Evolutionary conservation across 805 yeast species (phyloP).

Genomic region (Candida parachauliodes): DNA sequence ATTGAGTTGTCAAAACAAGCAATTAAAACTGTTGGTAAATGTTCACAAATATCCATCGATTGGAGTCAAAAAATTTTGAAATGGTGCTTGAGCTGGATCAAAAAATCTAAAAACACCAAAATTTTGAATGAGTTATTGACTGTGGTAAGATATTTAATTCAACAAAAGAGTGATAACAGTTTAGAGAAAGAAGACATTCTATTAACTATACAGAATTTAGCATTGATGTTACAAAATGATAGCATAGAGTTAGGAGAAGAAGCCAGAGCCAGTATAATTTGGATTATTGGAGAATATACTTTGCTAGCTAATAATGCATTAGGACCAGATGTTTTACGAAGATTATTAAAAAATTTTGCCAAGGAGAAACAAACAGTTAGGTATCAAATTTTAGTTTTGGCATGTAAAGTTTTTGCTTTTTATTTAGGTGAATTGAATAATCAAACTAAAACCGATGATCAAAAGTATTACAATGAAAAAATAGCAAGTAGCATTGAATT

Average conservation of each 20-base stretch:
- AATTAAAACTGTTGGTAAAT: conserved; percentile 58
- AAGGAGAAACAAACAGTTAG: conserved; percentile 57
- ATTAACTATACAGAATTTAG: conserved; percentile 51
- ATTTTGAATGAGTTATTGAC: conserved; percentile 65
- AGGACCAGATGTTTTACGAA: conserved; percentile 75
- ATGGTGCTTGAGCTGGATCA: conserved; percentile 60
- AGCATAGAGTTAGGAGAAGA: conserved; percentile 22
- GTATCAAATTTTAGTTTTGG: conserved; percentile 64
- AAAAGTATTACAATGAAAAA: conserved; percentile 11
- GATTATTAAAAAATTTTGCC: conserved; percentile 50
- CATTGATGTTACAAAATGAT: conserved; percentile 24
- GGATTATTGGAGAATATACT: conserved; percentile 87
- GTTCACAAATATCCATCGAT: conserved; percentile 46
- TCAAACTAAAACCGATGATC: conserved; percentile 14
- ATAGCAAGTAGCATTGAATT: conserved; percentile 21
- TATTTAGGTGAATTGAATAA: conserved; percentile 43
- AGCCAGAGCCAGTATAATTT: conserved; percentile 80
- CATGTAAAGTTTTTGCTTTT: conserved; percentile 67
- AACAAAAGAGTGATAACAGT: conserved; percentile 38
- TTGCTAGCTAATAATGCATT: conserved; percentile 32
- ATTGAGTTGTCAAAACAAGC: conserved; percentile 38
- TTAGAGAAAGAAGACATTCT: conserved; percentile 35
- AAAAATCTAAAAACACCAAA: conserved; percentile 17
- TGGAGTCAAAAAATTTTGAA: conserved; percentile 54
- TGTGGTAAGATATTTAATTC: conserved; percentile 70